Evolutionary conservation across 177 flowering plant genomes (phyloP).

Genomic region (Telopea speciosissima): DNA sequence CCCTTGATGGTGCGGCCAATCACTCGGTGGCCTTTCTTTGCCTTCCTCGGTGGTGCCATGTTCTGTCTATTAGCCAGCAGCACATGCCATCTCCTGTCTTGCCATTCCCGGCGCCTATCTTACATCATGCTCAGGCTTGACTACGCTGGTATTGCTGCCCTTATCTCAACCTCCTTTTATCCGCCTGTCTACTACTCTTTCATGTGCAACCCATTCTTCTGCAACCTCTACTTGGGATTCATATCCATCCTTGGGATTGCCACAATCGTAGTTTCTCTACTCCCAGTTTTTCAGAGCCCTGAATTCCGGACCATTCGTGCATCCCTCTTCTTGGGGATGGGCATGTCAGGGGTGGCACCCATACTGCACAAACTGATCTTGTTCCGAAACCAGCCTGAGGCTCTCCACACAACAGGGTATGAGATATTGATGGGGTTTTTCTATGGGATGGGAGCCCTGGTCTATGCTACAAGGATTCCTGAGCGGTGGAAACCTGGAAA

Average conservation of each 20-base stretch:
- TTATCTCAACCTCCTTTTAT: conserved; percentile 85
- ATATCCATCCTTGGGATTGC: conserved; percentile 73
- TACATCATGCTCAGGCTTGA: conserved; percentile 93
- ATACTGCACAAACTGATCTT: conserved; percentile 73
- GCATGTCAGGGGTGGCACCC: conserved; percentile 71
- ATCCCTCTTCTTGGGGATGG: conserved; percentile 81
- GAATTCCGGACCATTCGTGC: conserved; percentile 68
- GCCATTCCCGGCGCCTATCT: conserved; percentile 79
- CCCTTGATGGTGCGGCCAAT: conserved; percentile 68
- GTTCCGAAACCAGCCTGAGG: conserved; percentile 73
- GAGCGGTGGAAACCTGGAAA: conserved; percentile 97
- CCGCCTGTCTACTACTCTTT: conserved; percentile 98
- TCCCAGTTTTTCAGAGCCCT: conserved; percentile 80
- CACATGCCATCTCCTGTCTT: conserved; percentile 84
- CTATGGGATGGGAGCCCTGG: conserved; percentile 73
- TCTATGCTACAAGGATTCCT: conserved; percentile 86
- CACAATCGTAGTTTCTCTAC: conserved; percentile 58
- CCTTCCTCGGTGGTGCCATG: conserved; percentile 96
- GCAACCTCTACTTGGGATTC: conserved; percentile 77
- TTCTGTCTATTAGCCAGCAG: conserved; percentile 94
- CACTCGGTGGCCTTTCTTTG: conserved; percentile 94
- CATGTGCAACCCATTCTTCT: conserved; percentile 89
- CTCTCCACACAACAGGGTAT: conserved; percentile 78
- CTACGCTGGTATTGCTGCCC: conserved; percentile 96
- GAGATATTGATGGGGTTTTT: conserved; percentile 78